phyloP scores from a whole-genome alignment of 73 alveolate species.

The Breviolum minutum region DNA sequence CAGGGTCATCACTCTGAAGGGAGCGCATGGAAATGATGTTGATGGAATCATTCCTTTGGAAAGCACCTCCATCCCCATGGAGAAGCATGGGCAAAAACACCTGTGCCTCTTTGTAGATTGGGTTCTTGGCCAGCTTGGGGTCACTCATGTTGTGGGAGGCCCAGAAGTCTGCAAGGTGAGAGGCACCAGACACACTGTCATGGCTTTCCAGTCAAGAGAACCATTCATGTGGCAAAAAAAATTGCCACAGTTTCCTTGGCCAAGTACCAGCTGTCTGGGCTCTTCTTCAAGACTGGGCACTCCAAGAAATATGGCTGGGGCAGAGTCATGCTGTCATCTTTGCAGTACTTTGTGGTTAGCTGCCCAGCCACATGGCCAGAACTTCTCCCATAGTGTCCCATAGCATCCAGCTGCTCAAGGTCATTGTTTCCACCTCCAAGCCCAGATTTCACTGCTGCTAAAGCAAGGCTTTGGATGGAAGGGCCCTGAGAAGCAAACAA shows the following conservation, averaged over 20 bases:
- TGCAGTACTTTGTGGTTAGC: neutral
- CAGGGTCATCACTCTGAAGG: neutral
- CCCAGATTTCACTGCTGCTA: neutral
- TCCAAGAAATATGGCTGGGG: slow-evolving; percentile 16
- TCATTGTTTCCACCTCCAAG: neutral
- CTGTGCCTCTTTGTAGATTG: neutral
- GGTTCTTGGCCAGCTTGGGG: slow-evolving; percentile 1
- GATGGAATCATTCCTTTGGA: neutral
- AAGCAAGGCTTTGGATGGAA: neutral
- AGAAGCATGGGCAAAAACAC: neutral
- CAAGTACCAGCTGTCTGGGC: neutral
- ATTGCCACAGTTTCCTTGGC: neutral
- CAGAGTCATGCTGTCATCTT: neutral
- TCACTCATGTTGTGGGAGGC: too few species aligned
- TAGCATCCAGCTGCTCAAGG: too few species aligned
- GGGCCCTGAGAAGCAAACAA: too few species aligned
- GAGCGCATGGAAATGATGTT: neutral
- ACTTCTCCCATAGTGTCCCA: slow-evolving; percentile 19
- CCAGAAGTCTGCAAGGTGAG: neutral
- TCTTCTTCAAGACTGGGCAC: neutral
- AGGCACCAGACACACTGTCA: neutral
- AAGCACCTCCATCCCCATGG: slow-evolving; percentile 45
- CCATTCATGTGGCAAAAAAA: too few species aligned
- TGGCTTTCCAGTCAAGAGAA: slow-evolving; percentile 25
- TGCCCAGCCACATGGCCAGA: neutral